Conservation (phyloP, 257 asterid genomes). For the Prunella vulgaris region DNA sequence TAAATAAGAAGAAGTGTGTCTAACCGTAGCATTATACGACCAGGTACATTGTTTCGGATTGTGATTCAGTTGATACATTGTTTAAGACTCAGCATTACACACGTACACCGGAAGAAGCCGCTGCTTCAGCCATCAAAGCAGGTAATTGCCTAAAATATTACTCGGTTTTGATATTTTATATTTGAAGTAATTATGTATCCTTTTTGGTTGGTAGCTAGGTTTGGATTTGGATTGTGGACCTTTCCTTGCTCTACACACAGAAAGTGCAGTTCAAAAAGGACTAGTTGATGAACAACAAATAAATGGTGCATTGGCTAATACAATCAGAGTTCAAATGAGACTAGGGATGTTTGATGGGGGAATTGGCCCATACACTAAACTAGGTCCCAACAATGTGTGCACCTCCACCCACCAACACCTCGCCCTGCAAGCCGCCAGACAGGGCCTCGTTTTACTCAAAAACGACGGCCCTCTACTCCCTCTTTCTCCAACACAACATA, state of each 20-base stretch:
- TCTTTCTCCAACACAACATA: conserved; percentile 37
- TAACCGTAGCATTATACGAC: no score
- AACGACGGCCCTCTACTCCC: conserved; percentile 52
- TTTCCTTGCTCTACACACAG: conserved; percentile 48
- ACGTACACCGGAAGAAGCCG: conserved; percentile 68
- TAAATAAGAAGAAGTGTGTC: no score
- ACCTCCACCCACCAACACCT: conserved; percentile 50
- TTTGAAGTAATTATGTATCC: no score
- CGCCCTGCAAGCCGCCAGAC: conserved; percentile 68
- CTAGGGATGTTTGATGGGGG: conserved; percentile 82
- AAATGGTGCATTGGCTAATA: conserved; percentile 43
- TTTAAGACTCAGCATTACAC: conserved; percentile 61
- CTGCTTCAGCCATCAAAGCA: conserved; percentile 60
- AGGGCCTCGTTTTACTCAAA: conserved; percentile 69
- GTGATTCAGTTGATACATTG: conserved; percentile 65
- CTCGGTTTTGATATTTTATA: no score
- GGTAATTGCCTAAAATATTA: no score
- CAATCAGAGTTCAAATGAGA: conserved; percentile 68
- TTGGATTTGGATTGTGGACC: conserved; percentile 81
- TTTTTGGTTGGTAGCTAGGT: conserved; percentile 41
- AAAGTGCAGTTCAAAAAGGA: conserved; percentile 47
- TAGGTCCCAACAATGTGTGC: conserved; percentile 67
- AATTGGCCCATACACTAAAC: conserved; percentile 36
- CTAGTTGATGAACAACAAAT: conserved; percentile 42
- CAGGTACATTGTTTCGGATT: conserved; percentile 65